phyloP scores from a whole-genome alignment of 768 basidiomycete species.

The Suillus weaverae region DNA sequence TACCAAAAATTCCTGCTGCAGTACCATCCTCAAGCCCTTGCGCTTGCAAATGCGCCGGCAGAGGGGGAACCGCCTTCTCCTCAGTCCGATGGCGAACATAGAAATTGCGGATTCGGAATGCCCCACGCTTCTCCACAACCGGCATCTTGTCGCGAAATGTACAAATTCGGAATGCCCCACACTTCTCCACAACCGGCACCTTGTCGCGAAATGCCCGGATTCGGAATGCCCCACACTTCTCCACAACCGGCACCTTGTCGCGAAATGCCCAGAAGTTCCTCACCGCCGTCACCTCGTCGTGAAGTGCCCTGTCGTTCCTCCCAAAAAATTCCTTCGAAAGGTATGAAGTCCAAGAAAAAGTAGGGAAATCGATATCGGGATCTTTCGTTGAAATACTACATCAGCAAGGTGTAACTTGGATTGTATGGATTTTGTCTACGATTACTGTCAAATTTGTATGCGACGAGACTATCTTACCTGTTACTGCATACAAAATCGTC shows the following conservation, averaged over 20 bases:
- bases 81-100: neutral
- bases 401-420: neutral
- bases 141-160: too few relatives aligned
- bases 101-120: neutral
- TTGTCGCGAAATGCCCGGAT: too few relatives aligned
- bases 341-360: neutral
- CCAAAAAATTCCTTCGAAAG: too few relatives aligned
- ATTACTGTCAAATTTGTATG: neutral
- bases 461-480: neutral
- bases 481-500: neutral
- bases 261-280: too few relatives aligned
- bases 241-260: too few relatives aligned
- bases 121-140: too few relatives aligned
- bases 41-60: neutral
- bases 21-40: neutral
- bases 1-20: slow-evolving; percentile 18
- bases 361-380: neutral
- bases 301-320: too few relatives aligned
- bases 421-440: neutral
- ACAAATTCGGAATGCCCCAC: neutral
- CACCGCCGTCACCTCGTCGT: too few relatives aligned
- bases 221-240: too few relatives aligned
- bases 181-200: too few relatives aligned
- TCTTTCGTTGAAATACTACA: neutral
- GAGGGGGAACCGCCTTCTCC: neutral